Evolutionary conservation across 768 basidiomycete genomes (phyloP), one percentile per base, ranked within the genome.

Genomic region (Pilatotrama ljubarskyi): DNA sequence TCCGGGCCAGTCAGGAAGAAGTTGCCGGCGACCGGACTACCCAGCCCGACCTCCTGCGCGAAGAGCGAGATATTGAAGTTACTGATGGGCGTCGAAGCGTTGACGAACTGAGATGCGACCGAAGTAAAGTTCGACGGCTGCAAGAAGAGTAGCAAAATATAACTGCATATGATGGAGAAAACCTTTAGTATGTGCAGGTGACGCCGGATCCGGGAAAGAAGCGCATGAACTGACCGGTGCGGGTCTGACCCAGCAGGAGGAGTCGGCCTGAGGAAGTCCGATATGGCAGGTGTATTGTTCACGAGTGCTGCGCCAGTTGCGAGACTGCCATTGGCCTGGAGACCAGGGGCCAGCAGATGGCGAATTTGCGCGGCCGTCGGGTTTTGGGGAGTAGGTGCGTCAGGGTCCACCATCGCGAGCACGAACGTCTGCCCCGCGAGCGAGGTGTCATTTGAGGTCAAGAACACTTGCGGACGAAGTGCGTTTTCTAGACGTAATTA

Each of bases 41-140:
- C 71, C 18, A 74, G 64, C 2, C 64, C 63, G 18, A 66, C 60
- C 48, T 66, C 62, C 40, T 66, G 63, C 3, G 70, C 69, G 44
- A 76, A 73, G 18, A 62, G 55, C 32, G 70, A 69, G 50, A 76
- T 70, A 58, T 70, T 72, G 69, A 74, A 75, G 57, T 70, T 67
- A 22, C 54, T 48, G 47, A 72, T 61, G 15, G 73, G 69, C 18
- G 72, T 69, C 11, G 71, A 66, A 49, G 71, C 46, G 49, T 71
- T 71, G 32, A 74, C 58, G 32, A 68, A 58, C 37, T 26, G 36
- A 11, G 51, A 15, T 15, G 51, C 61, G 29, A 58, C 46, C 24
- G 52, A 25, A 25, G 59, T 56, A 51, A 73, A 67, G 47, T 61
- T 50, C 61, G 71, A n/a, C 61, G 69, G 65, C 69, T 73, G 72